phyloP scores from a whole-genome alignment of 257 asterid species.

The Agastache rugosa region DNA sequence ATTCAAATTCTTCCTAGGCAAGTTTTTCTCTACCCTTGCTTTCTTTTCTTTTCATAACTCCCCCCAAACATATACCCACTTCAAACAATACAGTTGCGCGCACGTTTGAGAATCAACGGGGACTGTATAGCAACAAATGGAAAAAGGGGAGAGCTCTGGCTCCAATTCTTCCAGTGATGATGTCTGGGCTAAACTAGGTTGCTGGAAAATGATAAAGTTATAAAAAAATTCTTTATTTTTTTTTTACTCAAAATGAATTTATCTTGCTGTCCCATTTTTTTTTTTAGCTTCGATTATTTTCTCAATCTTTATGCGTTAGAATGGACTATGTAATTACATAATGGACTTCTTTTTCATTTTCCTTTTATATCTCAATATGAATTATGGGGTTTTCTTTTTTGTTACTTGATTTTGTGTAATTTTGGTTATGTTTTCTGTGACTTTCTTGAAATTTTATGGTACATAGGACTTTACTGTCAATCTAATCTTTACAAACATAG shows the following conservation, averaged over 20 bases:
- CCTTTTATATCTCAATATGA: constrained; percentile 13
- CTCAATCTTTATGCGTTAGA: constrained; percentile 15
- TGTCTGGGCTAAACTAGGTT: constrained; percentile 90
- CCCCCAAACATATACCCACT: constrained; percentile 7
- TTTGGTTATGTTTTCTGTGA: not conserved
- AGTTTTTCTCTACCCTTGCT: too few species aligned
- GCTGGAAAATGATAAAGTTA: not conserved
- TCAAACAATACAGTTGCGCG: constrained; percentile 13
- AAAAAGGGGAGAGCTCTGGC: constrained; percentile 67
- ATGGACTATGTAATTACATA: constrained; percentile 16
- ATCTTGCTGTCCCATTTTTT: constrained; percentile 5
- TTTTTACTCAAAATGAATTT: not conserved
- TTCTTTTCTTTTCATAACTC: too few species aligned
- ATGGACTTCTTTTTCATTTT: not conserved
- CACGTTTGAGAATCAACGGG: constrained; percentile 39
- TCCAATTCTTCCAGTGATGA: constrained; percentile 46
- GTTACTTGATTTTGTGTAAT: constrained; percentile 18
- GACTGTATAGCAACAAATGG: constrained; percentile 51
- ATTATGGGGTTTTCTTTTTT: constrained; percentile 24
- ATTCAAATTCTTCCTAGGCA: too few species aligned
- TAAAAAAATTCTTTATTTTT: too few species aligned
- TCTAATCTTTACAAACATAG: constrained; percentile 25
- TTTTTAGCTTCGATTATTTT: not conserved
- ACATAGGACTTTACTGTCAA: constrained; percentile 6
- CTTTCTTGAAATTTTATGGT: constrained; percentile 18